phyloP scores from a whole-genome alignment of 1,284 basidiomycete species.

The Fomes fomentarius region DNA sequence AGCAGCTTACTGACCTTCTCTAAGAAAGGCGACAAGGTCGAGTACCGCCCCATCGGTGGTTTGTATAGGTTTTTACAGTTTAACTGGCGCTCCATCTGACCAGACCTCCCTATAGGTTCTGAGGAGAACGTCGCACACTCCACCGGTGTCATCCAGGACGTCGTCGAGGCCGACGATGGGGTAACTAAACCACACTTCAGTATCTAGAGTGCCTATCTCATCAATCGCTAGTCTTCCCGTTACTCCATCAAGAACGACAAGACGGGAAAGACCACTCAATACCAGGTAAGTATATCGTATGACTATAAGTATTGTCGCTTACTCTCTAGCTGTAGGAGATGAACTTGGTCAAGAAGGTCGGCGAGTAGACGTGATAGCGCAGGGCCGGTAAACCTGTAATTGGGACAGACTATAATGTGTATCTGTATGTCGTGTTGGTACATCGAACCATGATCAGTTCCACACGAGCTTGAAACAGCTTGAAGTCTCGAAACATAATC shows the following conservation, averaged over 20 bases:
- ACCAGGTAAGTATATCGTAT: conserved; percentile 42
- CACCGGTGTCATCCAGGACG: conserved; percentile 39
- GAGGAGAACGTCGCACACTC: conserved; percentile 43
- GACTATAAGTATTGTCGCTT: too few species aligned
- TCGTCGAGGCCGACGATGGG: conserved; percentile 35
- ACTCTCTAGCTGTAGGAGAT: conserved; percentile 42
- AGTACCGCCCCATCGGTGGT: conserved; percentile 47
- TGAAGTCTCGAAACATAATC: too few species aligned
- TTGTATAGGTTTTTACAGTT: not conserved
- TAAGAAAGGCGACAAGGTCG: conserved; percentile 43
- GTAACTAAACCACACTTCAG: too few species aligned
- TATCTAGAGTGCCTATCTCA: too few species aligned
- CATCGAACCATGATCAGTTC: too few species aligned
- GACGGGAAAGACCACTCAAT: conserved; percentile 44
- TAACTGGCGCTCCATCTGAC: not conserved
- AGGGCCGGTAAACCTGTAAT: too few species aligned
- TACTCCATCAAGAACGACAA: conserved; percentile 47
- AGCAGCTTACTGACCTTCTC: not conserved
- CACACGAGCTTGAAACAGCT: too few species aligned
- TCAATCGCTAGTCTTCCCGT: conserved; percentile 30
- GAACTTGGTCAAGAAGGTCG: conserved; percentile 38
- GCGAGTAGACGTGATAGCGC: too few species aligned
- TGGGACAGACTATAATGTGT: too few species aligned
- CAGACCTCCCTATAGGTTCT: conserved; percentile 27
- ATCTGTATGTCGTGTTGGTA: too few species aligned